Base-by-base conservation (phyloP, 257 asterid species). In the Cruciata laevipes region DNA sequence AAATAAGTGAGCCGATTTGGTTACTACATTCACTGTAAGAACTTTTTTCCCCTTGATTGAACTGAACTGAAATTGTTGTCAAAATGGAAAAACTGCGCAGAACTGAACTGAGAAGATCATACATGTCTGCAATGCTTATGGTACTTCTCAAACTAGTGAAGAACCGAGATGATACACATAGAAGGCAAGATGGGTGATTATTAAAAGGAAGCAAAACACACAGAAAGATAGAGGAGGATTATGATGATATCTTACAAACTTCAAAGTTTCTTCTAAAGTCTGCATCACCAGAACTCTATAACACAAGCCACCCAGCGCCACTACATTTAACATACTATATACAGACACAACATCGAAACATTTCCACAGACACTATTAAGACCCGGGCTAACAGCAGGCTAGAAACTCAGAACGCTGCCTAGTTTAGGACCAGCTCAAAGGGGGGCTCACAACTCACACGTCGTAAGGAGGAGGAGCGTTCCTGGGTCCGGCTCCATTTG, bases 401-500 rank as follows among this genome's bases (percentile, higher is more conserved):
- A 21, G 38, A 6, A 33, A 27, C 24, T 53, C 60, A 53, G 60
- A 69, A 47, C 37, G 62, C 66, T 61, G 31, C 27, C 67, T 52
- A 60, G 40, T 71, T 33, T 60, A 58, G 61, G 7, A 47, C 55
- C 76, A 58, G 76, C 67, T 73, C 70, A 73, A 57, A 17, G 49
- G 23, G 47, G 18, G 17, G 6, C 13, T 76, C 77, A 80, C 1
- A 84, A 72, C 72, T 93, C 95, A 93, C 86, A 90, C 53, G 91
- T 90, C 90, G 78, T 84, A 81, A 82, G 94, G 95, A 83, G 96
- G 97, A 83, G 84, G 95, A 73, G 97, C 91, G 92, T 83, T 86
- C 86, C 89, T 76, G 74, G 97, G 89, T 88, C 99, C 96, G 32
- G 81, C 77, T 52, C 95, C 96, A 31, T 71, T 75, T 9, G 90